A percentile compares a stretch with the other conserved stretches of the same genome.
Evolutionary conservation across 2,329 filamentous ascomycete genomes (phyloP).

Genomic region (Cordyceps tenuipes): DNA sequence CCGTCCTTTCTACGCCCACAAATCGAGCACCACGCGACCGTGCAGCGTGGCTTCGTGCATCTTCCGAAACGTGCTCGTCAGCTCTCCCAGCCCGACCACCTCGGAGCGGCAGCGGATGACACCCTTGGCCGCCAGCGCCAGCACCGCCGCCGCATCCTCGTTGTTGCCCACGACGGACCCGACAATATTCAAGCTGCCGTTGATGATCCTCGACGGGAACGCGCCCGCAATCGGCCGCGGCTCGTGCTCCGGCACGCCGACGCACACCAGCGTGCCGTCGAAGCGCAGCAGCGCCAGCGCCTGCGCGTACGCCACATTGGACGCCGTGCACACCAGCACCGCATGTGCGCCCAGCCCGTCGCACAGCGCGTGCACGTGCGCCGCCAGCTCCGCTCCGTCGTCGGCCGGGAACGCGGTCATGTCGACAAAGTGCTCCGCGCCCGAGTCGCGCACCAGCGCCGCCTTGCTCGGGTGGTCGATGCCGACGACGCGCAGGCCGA

Average conservation of each 20-base stretch:
- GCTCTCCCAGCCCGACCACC: constrained; percentile 9
- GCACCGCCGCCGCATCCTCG: constrained; percentile 30
- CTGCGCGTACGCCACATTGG: constrained; percentile 17
- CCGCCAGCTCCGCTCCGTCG: constrained; percentile 23
- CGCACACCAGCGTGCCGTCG: constrained; percentile 21
- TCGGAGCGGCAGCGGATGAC: constrained; percentile 5
- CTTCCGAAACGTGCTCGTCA: constrained; percentile 8
- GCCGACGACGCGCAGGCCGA: constrained; percentile 22
- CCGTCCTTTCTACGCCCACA: background rate
- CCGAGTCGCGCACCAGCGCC: constrained; percentile 17
- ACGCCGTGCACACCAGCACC: constrained; percentile 19
- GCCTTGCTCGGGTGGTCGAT: constrained; percentile 22
- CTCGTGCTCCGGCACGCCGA: constrained; percentile 18
- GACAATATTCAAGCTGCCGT: constrained; percentile 35
- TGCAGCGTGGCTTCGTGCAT: constrained; percentile 12
- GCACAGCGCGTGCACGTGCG: constrained; percentile 14
- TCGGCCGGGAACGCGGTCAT: constrained; percentile 28
- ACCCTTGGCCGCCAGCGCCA: constrained; percentile 4
- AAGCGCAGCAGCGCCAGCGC: constrained; percentile 19
- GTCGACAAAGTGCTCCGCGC: constrained; percentile 31
- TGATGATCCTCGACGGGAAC: constrained; percentile 32
- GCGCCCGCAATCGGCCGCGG: constrained; percentile 34
- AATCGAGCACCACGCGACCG: constrained; percentile 11
- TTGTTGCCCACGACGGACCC: constrained; percentile 43
- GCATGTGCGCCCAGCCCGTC: constrained; percentile 15